Evolutionary conservation across 2,329 filamentous ascomycete species (phyloP), one percentile per base, ranked within the genome.

Genomic region (Aspergillus phoenicis): DNA sequence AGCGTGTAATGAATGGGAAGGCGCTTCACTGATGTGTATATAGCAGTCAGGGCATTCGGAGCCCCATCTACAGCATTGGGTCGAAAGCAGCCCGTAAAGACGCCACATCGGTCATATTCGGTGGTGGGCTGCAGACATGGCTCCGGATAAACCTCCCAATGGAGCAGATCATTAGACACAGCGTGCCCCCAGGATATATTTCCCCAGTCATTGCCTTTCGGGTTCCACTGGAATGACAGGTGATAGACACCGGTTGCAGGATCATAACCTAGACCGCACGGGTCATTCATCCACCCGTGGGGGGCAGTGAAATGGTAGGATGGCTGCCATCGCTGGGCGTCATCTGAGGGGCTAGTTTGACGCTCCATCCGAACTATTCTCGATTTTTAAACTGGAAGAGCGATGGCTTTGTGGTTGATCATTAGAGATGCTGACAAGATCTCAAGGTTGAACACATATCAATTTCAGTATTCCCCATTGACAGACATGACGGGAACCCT

Each of bases 161-260:
- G 70, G 7, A 80, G 64, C 24, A 81, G 62, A 61, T 81, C 75
- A 3, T 45, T 58, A 3, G 77, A 79, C 4, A 70, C 74, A 10
- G 77, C 71, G 58, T 75, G 70, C 5, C 77, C 77, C 79, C 79
- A 81, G 4, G 74, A 73, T 8, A 80, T 75, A 43, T 79, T 73
- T 8, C 76, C 78, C 75, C 77, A 80, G 38, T 78, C 74, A 28
- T 77, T 75, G 7, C 73, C 73, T 28, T 72, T 69, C 0, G 77
- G 77, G 62, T 80, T 81, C 72, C 77, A 80, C 68, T 81, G 79
- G 52, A 76, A 81, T 17, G 71, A 74, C 2, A 80, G 20, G 58
- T 81, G 78, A 47, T 81, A 81, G 5, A 74, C 63, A 5, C 71
- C 69, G 8, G 76, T 80, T 20, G 59, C 55, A 2, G 76, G 71